Base-by-base conservation (phyloP, 805 yeast genomes). In the Peterozyma xylosa region DNA sequence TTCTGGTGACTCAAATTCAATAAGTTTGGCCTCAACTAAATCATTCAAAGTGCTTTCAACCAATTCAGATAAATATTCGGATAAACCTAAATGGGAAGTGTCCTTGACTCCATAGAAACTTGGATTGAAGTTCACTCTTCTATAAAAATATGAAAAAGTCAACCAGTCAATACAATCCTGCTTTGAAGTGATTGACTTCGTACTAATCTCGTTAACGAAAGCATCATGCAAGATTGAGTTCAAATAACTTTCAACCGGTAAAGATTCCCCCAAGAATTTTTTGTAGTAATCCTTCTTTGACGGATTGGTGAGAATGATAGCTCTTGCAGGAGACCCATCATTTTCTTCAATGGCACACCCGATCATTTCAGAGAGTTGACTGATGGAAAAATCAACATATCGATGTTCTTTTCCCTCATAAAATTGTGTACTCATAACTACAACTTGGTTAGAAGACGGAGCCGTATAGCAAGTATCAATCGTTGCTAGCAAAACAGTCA, bases 121-220 rank as follows among this genome's bases (percentile, higher is more conserved):
- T 3, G 99, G 97, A 58, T 93, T 93, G 33, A 76, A 71, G 45
- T 79, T 83, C 16, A 93, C 58, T 41, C 98, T 70, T 50, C 95
- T 70, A 62, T 87, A 93, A 55, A 90, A 85, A 52, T 80, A 85
- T 0, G 96, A 74, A 57, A 76, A 86, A 0, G 96, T 85, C 32
- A 93, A 56, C 95, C 96, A 88, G 54, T 91, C 96, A 47, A 93
- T 76, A 53, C 95, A 86, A 51, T 85, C 93, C 53, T 90, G 96
- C 55, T 85, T 78, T 7, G 76, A 69, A 38, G 68, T 71, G 45
- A 91, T 73, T 11, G 80, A 68, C 2, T 76, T 68, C 6, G 80
- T 74, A 33, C 85, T 75, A n/a, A 89, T 80, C 52, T 87, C 98
- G 38, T 78, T 74, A 36, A 86, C 59, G 33, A 91, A 71, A 0